Conservation (phyloP, 371 early-diverging fungal genomes). For the Funneliformis caledonium region DNA sequence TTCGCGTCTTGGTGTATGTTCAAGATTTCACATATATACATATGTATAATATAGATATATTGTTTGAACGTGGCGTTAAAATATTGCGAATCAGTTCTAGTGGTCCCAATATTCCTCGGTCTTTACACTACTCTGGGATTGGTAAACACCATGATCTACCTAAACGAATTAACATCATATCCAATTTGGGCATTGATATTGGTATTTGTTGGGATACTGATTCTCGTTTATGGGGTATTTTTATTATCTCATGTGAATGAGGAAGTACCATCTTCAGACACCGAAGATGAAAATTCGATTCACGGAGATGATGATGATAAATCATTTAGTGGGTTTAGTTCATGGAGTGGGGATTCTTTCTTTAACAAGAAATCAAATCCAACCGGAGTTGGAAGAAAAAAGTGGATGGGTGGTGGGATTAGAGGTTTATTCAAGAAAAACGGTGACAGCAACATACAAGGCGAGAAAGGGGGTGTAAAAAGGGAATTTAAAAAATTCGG, state of each 20-base stretch:
- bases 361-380: background rate
- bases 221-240: constrained; percentile 47
- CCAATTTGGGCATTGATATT: constrained; percentile 64
- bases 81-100: constrained; percentile 65
- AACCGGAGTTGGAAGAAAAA: background rate
- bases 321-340: background rate
- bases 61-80: constrained; percentile 71
- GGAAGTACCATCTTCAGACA: background rate
- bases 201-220: constrained; percentile 62
- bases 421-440: background rate
- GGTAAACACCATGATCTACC: constrained; percentile 69
- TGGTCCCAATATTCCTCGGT: constrained; percentile 72
- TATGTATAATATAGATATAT: constrained; percentile 53
- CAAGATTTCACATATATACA: background rate
- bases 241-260: constrained; percentile 30
- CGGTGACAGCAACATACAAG: background rate
- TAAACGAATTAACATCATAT: constrained; percentile 61
- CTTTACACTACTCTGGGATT: constrained; percentile 67
- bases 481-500: background rate
- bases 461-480: background rate
- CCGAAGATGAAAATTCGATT: constrained; percentile 17
- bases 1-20: no score
- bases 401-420: background rate
- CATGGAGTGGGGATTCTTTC: background rate
- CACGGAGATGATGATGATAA: background rate